phyloP scores from a whole-genome alignment of 2,329 filamentous ascomycete species.

The Hypocreales sp. region DNA sequence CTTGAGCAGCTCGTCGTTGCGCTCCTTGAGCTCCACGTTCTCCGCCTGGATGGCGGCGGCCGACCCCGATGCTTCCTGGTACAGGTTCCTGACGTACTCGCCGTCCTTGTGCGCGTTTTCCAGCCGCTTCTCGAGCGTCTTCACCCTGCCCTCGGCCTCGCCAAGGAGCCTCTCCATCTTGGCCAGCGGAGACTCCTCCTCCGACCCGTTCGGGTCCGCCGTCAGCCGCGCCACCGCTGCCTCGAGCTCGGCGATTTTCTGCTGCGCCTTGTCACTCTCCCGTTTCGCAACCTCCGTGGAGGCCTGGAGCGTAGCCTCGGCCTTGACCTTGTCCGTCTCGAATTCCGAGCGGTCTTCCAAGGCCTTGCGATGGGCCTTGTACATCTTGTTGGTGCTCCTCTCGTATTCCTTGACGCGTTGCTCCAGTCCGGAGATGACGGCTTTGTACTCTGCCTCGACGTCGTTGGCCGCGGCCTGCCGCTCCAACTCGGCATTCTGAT shows the following conservation, averaged over 20 bases:
- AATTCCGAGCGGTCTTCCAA: conserved; percentile 33
- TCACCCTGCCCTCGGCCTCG: conserved; percentile 20
- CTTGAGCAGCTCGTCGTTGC: conserved; percentile 23
- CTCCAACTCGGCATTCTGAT: conserved; percentile 14
- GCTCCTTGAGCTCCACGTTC: conserved; percentile 27
- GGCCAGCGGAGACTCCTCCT: conserved; percentile 11
- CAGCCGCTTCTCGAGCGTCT: conserved; percentile 23
- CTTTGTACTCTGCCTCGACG: conserved; percentile 19
- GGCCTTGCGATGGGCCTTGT: conserved; percentile 31
- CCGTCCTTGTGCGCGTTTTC: conserved; percentile 29
- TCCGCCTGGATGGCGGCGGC: conserved; percentile 28
- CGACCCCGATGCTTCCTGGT: conserved; percentile 39
- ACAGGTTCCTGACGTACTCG: conserved; percentile 41
- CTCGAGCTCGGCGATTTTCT: conserved; percentile 22
- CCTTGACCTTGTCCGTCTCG: conserved; percentile 28
- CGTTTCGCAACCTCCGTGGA: conserved; percentile 11
- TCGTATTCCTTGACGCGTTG: conserved; percentile 28
- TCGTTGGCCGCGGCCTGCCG: conserved; percentile 14
- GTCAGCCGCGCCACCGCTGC: conserved; percentile 14
- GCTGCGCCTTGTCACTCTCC: conserved; percentile 20
- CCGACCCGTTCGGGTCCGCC: conserved; percentile 7
- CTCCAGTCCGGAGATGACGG: conserved; percentile 27
- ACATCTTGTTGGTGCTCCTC: conserved; percentile 26
- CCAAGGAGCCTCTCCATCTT: conserved; percentile 17
- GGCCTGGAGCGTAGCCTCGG: conserved; percentile 14